A percentile compares a stretch with the other conserved stretches of the same genome.
Conservation (phyloP, 2,329 filamentous ascomycete species). For the Colletotrichum lentis region DNA sequence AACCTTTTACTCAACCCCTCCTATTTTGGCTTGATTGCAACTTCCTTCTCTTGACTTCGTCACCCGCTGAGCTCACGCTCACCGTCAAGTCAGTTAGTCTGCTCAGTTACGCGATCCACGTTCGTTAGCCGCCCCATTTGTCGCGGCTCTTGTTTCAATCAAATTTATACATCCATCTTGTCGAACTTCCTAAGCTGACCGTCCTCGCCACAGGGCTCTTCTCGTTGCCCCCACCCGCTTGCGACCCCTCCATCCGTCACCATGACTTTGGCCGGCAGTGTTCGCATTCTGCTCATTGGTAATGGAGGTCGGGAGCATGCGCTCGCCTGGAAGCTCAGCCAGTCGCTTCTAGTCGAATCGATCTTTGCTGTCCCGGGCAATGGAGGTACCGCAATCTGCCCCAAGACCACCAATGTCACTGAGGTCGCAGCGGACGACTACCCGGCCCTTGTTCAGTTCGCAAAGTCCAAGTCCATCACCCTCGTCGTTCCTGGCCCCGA, state of each 20-base stretch:
- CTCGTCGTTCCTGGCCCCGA: slow-evolving; percentile 79
- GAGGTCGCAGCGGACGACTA: slow-evolving; percentile 64
- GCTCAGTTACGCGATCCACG: not conserved
- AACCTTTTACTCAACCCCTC: not conserved
- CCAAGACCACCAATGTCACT: slow-evolving; percentile 66
- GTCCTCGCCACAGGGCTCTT: not conserved
- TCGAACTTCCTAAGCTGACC: not conserved
- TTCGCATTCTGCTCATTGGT: slow-evolving; percentile 70
- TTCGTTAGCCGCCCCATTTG: not conserved
- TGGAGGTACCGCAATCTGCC: slow-evolving; percentile 67
- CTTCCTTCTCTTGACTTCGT: not conserved
- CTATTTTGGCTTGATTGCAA: not conserved
- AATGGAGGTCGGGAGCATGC: slow-evolving; percentile 81
- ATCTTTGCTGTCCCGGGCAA: slow-evolving; percentile 69
- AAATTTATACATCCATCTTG: not conserved
- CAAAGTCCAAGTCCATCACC: slow-evolving; percentile 68
- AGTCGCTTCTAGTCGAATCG: slow-evolving; percentile 68
- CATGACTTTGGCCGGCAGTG: slow-evolving; percentile 23
- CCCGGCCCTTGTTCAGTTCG: slow-evolving; percentile 66
- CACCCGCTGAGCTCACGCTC: not conserved
- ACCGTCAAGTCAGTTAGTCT: not conserved
- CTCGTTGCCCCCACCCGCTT: not conserved
- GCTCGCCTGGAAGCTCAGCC: slow-evolving; percentile 76
- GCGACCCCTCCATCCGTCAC: slow-evolving; percentile 1
- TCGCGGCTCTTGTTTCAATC: not conserved